Percentiles rank a stretch among this genome's conserved stretches.
Evolutionary conservation across 2,329 filamentous ascomycete genomes (phyloP).

Genomic region (Huntiella moniliformis): DNA sequence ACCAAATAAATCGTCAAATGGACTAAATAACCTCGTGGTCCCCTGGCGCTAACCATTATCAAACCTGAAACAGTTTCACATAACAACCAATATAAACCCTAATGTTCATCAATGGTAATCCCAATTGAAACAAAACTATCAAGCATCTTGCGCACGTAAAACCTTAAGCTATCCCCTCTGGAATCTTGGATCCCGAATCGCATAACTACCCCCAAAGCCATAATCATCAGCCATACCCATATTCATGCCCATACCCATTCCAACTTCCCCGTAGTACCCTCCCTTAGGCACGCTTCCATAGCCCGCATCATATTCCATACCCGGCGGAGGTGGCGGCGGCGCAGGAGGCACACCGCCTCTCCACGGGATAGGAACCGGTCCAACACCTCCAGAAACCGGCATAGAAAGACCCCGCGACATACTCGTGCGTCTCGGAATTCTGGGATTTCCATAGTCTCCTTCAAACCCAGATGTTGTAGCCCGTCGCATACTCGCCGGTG

Average conservation of each 20-base stretch:
- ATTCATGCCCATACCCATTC: slow-evolving; percentile 1
- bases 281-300: not conserved
- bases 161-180: not conserved
- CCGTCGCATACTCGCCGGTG: not conserved
- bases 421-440: slow-evolving; percentile 6
- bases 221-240: slow-evolving; percentile 4
- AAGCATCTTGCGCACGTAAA: too few relatives aligned
- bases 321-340: not conserved
- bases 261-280: slow-evolving; percentile 1
- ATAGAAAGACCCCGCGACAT: slow-evolving; percentile 6
- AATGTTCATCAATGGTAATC: slow-evolving; percentile 2
- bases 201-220: not conserved
- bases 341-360: not conserved
- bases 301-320: not conserved
- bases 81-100: not conserved
- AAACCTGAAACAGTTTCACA: too few relatives aligned
- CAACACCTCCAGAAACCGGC: not conserved
- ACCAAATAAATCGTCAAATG: too few relatives aligned
- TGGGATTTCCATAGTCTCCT: not conserved
- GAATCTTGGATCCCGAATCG: not conserved
- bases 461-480: not conserved
- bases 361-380: slow-evolving; percentile 2
- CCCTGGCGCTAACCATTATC: too few relatives aligned
- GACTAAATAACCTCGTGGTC: too few relatives aligned
- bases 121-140: not conserved